These are phyloP conservation scores for Aspergillaceae sp. DNA, from an alignment of 2,329 filamentous ascomycete species.

Conservation along the genomic window DNA sequence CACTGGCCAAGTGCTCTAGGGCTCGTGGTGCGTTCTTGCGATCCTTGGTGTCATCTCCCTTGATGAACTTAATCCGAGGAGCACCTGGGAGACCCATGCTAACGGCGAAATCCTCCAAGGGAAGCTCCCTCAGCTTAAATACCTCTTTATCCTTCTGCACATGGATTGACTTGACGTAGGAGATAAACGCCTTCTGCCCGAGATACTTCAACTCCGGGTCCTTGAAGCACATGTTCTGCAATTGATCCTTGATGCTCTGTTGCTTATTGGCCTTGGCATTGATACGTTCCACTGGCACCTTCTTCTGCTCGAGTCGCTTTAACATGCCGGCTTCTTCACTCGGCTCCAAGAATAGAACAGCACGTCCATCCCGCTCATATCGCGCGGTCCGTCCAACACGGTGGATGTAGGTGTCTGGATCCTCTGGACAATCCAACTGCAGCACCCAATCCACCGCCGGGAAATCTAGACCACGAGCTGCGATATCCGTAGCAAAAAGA, in stretches of 20 bases:
- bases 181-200: constrained; percentile 91
- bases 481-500: constrained; percentile 90
- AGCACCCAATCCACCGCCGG: constrained; percentile 97
- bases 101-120: constrained; percentile 75
- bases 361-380: constrained; percentile 77
- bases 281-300: constrained; percentile 78
- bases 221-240: constrained; percentile 95
- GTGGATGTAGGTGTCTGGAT: constrained; percentile 96
- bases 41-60: constrained; percentile 77
- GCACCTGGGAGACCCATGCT: constrained; percentile 84
- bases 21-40: constrained; percentile 77
- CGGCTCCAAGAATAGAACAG: constrained; percentile 84
- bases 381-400: constrained; percentile 90
- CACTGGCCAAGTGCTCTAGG: constrained; percentile 52
- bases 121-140: constrained; percentile 74
- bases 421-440: constrained; percentile 95
- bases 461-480: constrained; percentile 89
- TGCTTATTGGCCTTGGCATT: constrained; percentile 86
- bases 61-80: constrained; percentile 86
- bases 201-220: constrained; percentile 89
- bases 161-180: constrained; percentile 75
- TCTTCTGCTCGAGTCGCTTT: constrained; percentile 73
- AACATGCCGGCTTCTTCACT: constrained; percentile 91
- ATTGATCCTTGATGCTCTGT: constrained; percentile 69
- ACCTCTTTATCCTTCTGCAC: constrained; percentile 86